phyloP scores from a whole-genome alignment of 768 basidiomycete species.

The Mycena chlorophos region DNA sequence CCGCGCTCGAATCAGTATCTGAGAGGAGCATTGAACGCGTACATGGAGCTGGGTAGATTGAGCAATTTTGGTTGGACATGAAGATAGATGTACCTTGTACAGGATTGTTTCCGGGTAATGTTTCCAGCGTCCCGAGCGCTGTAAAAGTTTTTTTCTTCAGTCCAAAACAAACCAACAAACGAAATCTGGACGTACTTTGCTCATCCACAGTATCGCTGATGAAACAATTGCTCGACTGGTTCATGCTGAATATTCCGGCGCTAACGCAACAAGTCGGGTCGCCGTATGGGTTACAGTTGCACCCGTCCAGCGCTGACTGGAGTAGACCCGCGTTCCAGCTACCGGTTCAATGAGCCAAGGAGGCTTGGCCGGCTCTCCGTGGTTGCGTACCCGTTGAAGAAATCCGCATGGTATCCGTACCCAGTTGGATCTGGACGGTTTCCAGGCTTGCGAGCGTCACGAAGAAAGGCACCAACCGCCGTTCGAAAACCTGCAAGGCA shows the following conservation, averaged over 20 bases:
- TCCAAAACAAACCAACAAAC: background rate
- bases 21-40: no score
- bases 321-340: constrained; percentile 44
- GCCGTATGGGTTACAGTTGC: constrained; percentile 29
- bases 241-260: constrained; percentile 24
- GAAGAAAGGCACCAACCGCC: background rate
- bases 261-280: constrained; percentile 26
- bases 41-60: background rate
- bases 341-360: background rate
- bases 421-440: constrained; percentile 44
- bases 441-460: background rate
- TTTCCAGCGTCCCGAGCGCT: constrained; percentile 18
- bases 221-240: constrained; percentile 20
- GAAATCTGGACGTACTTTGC: constrained; percentile 10
- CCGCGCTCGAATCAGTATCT: no score
- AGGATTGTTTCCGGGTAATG: constrained; percentile 32
- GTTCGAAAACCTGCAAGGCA: no score
- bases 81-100: constrained; percentile 20
- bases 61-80: background rate
- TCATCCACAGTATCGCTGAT: constrained; percentile 26
- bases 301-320: constrained; percentile 34
- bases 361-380: background rate
- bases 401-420: constrained; percentile 40
- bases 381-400: constrained; percentile 24
- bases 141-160: constrained; percentile 2